Base-by-base conservation (phyloP, 169 alveolate genomes). In the Cryptosporidium tyzzeri region DNA sequence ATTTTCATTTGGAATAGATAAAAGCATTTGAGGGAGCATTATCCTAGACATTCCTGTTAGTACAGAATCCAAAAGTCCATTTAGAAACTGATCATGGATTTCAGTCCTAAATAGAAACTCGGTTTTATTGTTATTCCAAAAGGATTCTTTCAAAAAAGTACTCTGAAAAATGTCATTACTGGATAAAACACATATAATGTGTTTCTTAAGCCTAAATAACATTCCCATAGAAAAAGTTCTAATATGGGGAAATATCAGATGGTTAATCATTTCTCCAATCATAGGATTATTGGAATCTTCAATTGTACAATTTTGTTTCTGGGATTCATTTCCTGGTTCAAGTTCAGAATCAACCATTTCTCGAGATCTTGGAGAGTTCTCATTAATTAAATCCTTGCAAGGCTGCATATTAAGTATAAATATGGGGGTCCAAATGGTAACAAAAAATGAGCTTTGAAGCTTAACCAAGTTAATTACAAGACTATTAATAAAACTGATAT, bases 1-100 rank as follows among this genome's bases (percentile, higher is more conserved):
- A 41, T 26, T 23, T 29, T 44, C 75, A 39, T 80, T 80, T 23
- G 89, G 89, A 14, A 80, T 65, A 3, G 69, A 62, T 10, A 10
- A 41, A 3, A 80, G 89, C 14, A 80, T 80, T 33, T 80, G 89
- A 4, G 89, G 80, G 12, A 80, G 75, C 89, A 80, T 62, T 16
- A 62, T 14, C 14, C 74, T 80, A 33, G 80, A 61, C 89, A 80
- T 80, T 16, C 68, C 75, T 5, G 59, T 8, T 29, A 80, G 33
- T 8, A 80, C 23, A 14, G 75, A 65, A 21, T 59, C 45, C 39
- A 80, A 45, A 80, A 80, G 41, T 5, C 89, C 89, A 1, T 18
- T n/a, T 39, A 67, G 12, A 67, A 80, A 80, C 1, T 12, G 33
- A 48, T 67, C 70, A 3, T 80, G 21, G 16, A 41, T 53, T 33